Evolutionary conservation across 116 monocot genomes (phyloP).

Genomic region (Zostera marina): DNA sequence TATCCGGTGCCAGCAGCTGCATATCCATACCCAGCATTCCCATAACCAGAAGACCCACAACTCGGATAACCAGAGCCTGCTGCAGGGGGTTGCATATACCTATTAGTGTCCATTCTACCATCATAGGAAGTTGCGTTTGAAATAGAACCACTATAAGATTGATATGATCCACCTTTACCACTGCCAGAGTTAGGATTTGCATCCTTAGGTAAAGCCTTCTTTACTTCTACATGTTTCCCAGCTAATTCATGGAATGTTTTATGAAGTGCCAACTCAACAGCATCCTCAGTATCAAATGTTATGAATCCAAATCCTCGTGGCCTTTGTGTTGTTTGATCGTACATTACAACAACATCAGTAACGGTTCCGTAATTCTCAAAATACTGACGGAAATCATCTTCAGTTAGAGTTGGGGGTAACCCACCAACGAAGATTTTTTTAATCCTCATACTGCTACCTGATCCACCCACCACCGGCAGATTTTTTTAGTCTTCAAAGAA

Average conservation of each 20-base stretch:
- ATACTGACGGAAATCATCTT: slow-evolving; percentile 75
- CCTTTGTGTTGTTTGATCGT: slow-evolving; percentile 69
- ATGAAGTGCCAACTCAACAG: slow-evolving; percentile 66
- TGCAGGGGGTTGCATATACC: slow-evolving; percentile 49
- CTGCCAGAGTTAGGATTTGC: slow-evolving; percentile 30
- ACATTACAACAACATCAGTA: slow-evolving; percentile 90
- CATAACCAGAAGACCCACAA: slow-evolving; percentile 54
- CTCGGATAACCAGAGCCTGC: slow-evolving; percentile 40
- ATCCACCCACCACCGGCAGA: no score
- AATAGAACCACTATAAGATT: slow-evolving; percentile 39
- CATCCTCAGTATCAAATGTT: slow-evolving; percentile 84
- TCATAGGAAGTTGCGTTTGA: slow-evolving; percentile 37
- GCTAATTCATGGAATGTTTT: slow-evolving; percentile 84
- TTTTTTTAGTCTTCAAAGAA: no score
- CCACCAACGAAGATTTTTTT: slow-evolving; percentile 99
- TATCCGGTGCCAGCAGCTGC: slow-evolving; percentile 47
- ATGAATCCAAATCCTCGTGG: slow-evolving; percentile 94
- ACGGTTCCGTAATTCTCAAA: slow-evolving; percentile 69
- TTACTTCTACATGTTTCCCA: slow-evolving; percentile 86
- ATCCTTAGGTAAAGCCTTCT: slow-evolving; percentile 85
- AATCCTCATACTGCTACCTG: slow-evolving; percentile 30
- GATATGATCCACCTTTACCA: slow-evolving; percentile 32
- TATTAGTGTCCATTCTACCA: slow-evolving; percentile 39
- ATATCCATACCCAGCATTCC: slow-evolving; percentile 57
- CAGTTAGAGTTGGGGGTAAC: slow-evolving; percentile 60